Evolutionary conservation across 192 early-diverging fungal genomes (phyloP), one percentile per base, ranked within the genome.

Genomic region (Backusella morwellensis): DNA sequence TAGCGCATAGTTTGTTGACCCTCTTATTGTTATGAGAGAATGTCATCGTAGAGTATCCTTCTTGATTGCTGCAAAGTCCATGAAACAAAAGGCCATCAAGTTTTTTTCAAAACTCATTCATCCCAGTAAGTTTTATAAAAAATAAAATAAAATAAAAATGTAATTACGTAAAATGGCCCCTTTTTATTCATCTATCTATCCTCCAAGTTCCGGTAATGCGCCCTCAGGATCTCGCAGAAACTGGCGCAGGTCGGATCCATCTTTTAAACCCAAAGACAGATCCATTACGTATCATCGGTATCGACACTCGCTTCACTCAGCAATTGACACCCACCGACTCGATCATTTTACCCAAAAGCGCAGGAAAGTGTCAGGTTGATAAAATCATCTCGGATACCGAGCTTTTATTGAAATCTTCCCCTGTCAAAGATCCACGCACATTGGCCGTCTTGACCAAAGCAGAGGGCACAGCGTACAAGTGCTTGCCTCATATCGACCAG

Each of bases 401-500:
- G 78, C 76, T 99, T 44, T 70, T 85, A 21, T 81, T 99, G 40
- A 91, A 92, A 40, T 86, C 84, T 44, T 6, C 40, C 23, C 90
- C 95, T 68, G 88, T 97, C 80, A 93, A 87, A 75, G 92, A 92
- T 42, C 75, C 88, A 44, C 85, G 85, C 63, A 88, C 92, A 11
- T 38, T 94, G 38, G 89, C 88, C 50, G 36, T 88, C 15, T 77
- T 96, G 71, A 41, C 21, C 40, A 77, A 86, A 34, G 29, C 80
- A 1, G 88, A 87, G 0, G 91, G 90, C 26, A 84, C 88, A 1
- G 71, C 85, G 35, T 94, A 86, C 80, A 93, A 92, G 81, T 85
- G 85, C 47, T 76, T 87, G 11, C 94, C 98, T 63, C 94, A 96
- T 77, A 87, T 99, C 66, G 94, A 99, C 75, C 97, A 99, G 82